Evolutionary conservation across 108 stramenopile genomes (phyloP).

Genomic region (Skeletonema marinoi): DNA sequence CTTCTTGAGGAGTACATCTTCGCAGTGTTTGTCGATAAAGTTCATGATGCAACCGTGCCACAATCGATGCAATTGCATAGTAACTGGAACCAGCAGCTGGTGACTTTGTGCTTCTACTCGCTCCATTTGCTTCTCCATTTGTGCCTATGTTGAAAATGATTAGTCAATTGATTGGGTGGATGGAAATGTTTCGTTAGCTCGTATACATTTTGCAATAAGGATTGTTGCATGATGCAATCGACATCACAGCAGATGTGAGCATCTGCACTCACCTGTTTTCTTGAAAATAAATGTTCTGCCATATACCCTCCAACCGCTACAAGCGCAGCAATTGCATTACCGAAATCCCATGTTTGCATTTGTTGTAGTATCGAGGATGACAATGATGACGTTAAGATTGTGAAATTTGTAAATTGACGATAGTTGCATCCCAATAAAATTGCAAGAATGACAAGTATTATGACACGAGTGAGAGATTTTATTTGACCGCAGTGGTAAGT

Average conservation of each 20-base stretch:
- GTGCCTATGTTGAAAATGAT: neutral
- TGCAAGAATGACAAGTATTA: too few species aligned
- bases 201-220: neutral
- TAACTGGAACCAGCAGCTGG: neutral
- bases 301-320: neutral
- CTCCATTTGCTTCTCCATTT: slow-evolving; percentile 8
- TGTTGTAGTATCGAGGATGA: neutral
- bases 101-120: neutral
- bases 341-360: neutral
- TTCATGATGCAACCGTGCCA: neutral
- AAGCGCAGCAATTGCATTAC: slow-evolving; percentile 4
- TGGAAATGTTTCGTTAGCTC: too few species aligned
- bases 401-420: too few species aligned
- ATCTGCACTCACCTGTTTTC: neutral
- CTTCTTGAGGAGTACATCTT: neutral
- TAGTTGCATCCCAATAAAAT: too few species aligned
- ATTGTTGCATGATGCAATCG: neutral
- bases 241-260: neutral
- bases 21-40: neutral
- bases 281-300: neutral
- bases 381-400: too few species aligned
- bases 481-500: too few species aligned
- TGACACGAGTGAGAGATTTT: too few species aligned
- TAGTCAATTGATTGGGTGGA: neutral
- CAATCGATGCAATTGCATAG: neutral